Evolutionary conservation across 2,329 filamentous ascomycete species (phyloP).

Genomic region (Apiospora aurea): DNA sequence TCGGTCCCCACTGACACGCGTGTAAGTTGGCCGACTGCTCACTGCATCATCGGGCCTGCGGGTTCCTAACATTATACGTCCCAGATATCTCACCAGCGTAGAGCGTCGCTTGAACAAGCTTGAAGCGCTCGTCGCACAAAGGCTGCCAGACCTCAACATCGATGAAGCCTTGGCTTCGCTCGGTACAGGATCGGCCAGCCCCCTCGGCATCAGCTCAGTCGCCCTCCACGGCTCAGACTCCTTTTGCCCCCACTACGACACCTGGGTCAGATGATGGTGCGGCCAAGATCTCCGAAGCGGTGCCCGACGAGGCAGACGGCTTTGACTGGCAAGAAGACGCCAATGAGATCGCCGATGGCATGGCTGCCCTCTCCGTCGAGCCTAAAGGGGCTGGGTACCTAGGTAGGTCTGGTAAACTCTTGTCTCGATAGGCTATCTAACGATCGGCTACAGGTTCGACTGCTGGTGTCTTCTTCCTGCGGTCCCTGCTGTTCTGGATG

Average conservation of each 20-base stretch:
- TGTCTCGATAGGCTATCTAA: background rate
- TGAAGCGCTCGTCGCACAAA: constrained; percentile 33
- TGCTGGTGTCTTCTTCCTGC: constrained; percentile 41
- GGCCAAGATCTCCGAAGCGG: constrained; percentile 37
- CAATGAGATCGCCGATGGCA: constrained; percentile 43
- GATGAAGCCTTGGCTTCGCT: constrained; percentile 32
- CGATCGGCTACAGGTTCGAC: constrained; percentile 35
- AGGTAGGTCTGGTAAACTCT: constrained; percentile 28
- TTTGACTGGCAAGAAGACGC: constrained; percentile 45
- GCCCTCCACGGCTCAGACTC: background rate
- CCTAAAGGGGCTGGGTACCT: constrained; percentile 45
- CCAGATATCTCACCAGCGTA: constrained; percentile 36
- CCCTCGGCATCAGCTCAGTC: constrained; percentile 17
- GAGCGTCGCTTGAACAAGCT: constrained; percentile 33
- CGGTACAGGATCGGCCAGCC: background rate
- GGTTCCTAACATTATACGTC: background rate
- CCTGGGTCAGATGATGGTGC: background rate
- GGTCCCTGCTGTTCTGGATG: constrained; percentile 38
- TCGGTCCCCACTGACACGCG: constrained; percentile 38
- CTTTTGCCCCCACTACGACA: background rate
- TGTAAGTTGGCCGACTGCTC: constrained; percentile 29
- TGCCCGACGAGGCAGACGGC: constrained; percentile 40
- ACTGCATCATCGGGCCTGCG: background rate
- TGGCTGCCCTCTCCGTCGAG: constrained; percentile 46
- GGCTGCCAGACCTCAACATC: constrained; percentile 35